Percentiles rank a stretch among this genome's conserved stretches.
phyloP scores from a whole-genome alignment of 495 filamentous ascomycete genomes.

The Hypoxylon subgilvum region DNA sequence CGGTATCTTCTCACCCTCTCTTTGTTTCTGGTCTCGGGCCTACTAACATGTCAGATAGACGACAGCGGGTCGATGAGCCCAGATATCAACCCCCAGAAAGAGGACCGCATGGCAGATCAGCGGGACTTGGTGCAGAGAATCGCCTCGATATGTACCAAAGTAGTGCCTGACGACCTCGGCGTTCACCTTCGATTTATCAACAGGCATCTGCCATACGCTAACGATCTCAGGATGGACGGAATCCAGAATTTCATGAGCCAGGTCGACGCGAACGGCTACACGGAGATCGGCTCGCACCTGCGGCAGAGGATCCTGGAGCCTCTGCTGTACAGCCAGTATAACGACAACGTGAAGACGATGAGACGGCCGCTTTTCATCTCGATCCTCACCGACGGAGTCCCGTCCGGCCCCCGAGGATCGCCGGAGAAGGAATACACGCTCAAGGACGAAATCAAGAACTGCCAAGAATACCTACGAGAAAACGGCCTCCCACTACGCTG shows the following conservation, averaged over 20 bases:
- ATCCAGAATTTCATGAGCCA: constrained; percentile 10
- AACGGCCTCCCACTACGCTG: constrained; percentile 20
- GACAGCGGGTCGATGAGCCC: constrained; percentile 31
- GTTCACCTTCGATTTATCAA: constrained; percentile 33
- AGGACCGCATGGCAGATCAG: constrained; percentile 27
- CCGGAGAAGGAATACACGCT: constrained; percentile 17
- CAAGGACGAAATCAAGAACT: constrained; percentile 18
- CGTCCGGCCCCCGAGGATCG: constrained; percentile 8
- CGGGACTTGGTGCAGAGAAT: constrained; percentile 20
- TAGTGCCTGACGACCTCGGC: constrained; percentile 30
- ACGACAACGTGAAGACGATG: constrained; percentile 10
- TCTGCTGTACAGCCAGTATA: constrained; percentile 19
- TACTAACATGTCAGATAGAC: constrained; percentile 11
- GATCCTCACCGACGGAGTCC: constrained; percentile 29
- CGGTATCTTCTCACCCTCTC: constrained; percentile 2
- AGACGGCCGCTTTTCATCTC: constrained; percentile 23
- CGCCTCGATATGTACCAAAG: constrained; percentile 20
- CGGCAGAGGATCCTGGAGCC: constrained; percentile 22
- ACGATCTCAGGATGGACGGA: constrained; percentile 9
- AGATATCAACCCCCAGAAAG: background rate
- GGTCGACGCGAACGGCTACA: constrained; percentile 14
- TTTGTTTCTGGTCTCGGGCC: background rate
- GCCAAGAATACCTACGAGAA: constrained; percentile 22
- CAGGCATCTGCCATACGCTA: background rate
- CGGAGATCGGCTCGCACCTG: constrained; percentile 22